phyloP scores from a whole-genome alignment of 2,329 filamentous ascomycete species.

The Cladosporium halotolerans region DNA sequence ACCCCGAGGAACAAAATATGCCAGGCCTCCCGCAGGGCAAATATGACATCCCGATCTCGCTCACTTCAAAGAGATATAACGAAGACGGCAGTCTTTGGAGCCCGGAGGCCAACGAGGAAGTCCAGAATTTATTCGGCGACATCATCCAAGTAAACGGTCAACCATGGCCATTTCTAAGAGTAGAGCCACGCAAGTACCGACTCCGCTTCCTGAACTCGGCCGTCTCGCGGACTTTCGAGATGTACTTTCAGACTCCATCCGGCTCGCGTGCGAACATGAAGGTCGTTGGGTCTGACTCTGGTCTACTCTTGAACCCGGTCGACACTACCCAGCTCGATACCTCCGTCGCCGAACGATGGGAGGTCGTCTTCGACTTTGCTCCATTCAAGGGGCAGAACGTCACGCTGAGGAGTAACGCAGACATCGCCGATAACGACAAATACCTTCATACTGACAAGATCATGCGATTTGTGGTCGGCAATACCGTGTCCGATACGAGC shows the following conservation, averaged over 20 bases:
- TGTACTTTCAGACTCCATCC: constrained; percentile 38
- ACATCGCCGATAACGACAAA: constrained; percentile 30
- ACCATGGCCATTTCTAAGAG: constrained; percentile 54
- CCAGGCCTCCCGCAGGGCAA: constrained; percentile 43
- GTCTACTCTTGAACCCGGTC: constrained; percentile 46
- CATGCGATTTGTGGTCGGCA: constrained; percentile 48
- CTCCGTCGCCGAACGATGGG: constrained; percentile 53
- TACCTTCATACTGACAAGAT: constrained; percentile 43
- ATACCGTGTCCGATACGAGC: constrained; percentile 32
- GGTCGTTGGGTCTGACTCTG: constrained; percentile 50
- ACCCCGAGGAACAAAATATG: constrained; percentile 45
- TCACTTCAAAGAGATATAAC: constrained; percentile 49
- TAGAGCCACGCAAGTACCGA: constrained; percentile 56
- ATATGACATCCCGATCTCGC: constrained; percentile 49
- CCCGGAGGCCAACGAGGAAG: constrained; percentile 35
- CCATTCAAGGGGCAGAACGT: constrained; percentile 42
- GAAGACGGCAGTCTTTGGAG: constrained; percentile 45
- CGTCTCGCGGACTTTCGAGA: constrained; percentile 41
- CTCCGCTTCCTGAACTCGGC: constrained; percentile 49
- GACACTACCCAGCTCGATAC: constrained; percentile 38
- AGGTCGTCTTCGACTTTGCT: constrained; percentile 53
- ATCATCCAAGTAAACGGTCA: constrained; percentile 54
- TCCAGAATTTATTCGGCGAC: constrained; percentile 48
- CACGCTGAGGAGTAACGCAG: constrained; percentile 21
- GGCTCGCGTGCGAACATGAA: constrained; percentile 41